These are phyloP conservation scores for Trypanosoma brucei DNA, from an alignment of 208 protist species.

Conservation along the genomic window DNA sequence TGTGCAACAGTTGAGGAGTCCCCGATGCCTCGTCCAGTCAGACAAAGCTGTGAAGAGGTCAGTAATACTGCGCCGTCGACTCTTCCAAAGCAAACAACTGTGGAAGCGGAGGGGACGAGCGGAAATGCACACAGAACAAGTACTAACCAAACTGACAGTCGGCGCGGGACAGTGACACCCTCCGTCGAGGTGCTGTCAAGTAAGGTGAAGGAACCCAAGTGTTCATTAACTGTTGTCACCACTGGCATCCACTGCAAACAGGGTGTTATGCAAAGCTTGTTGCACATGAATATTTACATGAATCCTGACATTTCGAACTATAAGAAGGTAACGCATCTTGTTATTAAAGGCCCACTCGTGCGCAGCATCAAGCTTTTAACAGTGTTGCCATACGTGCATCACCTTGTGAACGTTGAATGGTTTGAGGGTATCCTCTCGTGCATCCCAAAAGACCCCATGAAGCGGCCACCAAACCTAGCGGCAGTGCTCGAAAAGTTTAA, in stretches of 20 bases:
- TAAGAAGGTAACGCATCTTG: conserved; percentile 30
- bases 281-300: conserved; percentile 31
- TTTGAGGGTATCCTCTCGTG: conserved; percentile 39
- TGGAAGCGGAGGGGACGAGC: too few relatives aligned
- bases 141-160: too few relatives aligned
- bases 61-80: too few relatives aligned
- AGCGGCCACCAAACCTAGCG: background rate
- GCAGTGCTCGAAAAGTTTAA: background rate
- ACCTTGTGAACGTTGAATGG: conserved; percentile 47
- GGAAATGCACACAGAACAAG: too few relatives aligned
- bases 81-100: too few relatives aligned
- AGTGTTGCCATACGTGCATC: conserved; percentile 44
- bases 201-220: too few relatives aligned
- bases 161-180: too few relatives aligned
- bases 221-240: conserved; percentile 37
- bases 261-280: conserved; percentile 19
- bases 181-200: too few relatives aligned
- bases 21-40: too few relatives aligned
- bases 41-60: too few relatives aligned
- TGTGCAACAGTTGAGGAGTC: too few relatives aligned
- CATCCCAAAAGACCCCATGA: background rate
- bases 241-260: conserved; percentile 49
- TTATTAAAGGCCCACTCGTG: conserved; percentile 47
- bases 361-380: conserved; percentile 79
- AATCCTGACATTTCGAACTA: conserved; percentile 48